A percentile compares a stretch with the other conserved stretches of the same genome.
These are phyloP conservation scores for Aureobasidium sp. DNA, from an alignment of 2,329 filamentous ascomycete species.

Conservation along the genomic window DNA sequence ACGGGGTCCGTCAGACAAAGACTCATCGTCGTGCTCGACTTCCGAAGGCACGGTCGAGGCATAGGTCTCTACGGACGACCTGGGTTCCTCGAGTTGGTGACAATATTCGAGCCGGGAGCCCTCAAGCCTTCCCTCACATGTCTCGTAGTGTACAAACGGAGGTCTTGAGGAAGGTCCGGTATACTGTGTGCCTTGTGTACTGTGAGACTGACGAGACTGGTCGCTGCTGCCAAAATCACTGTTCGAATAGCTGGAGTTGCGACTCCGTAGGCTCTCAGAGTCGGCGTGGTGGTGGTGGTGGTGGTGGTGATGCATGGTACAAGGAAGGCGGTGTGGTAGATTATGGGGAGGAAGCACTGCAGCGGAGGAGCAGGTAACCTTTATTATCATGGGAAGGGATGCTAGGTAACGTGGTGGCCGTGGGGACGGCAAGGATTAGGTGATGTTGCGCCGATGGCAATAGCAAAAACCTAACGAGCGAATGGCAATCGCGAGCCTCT, in stretches of 20 bases:
- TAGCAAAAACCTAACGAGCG: background rate
- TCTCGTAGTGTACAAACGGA: constrained; percentile 22
- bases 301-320: constrained; percentile 11
- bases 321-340: constrained; percentile 4
- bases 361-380: constrained; percentile 7
- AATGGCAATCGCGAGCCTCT: background rate
- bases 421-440: background rate
- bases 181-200: constrained; percentile 17
- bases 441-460: background rate
- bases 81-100: constrained; percentile 31
- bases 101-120: background rate
- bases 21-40: constrained; percentile 42
- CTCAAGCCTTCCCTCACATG: constrained; percentile 20
- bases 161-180: constrained; percentile 17
- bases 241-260: constrained; percentile 4
- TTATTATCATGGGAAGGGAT: constrained; percentile 11
- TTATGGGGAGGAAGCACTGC: constrained; percentile 4
- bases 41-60: constrained; percentile 62
- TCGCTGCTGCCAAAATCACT: constrained; percentile 16
- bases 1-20: constrained; percentile 45
- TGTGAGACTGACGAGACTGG: constrained; percentile 17
- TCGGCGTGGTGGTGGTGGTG: background rate
- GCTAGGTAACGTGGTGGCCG: constrained; percentile 4
- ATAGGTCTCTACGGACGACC: constrained; percentile 69
- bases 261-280: constrained; percentile 5